A percentile compares a stretch with the other conserved stretches of the same genome.
Evolutionary conservation across 2,329 filamentous ascomycete genomes (phyloP).

Genomic region (Exophiala calicioides): DNA sequence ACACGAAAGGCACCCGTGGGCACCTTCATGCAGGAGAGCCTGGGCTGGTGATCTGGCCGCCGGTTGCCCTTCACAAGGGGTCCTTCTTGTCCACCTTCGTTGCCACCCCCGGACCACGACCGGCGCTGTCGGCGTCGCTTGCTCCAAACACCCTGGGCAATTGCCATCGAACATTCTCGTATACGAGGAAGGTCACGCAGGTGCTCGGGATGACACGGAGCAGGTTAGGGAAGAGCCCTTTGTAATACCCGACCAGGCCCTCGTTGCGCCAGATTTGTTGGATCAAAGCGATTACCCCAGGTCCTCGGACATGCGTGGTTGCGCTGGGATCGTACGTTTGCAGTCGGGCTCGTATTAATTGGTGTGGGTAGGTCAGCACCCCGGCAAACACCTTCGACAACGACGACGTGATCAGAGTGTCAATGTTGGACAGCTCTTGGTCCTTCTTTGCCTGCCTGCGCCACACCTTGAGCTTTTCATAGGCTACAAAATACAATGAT

Average conservation of each 20-base stretch:
- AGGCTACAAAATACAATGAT: slow-evolving; percentile 93
- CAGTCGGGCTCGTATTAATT: slow-evolving; percentile 82
- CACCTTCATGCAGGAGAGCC: slow-evolving; percentile 7
- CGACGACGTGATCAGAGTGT: slow-evolving; percentile 79
- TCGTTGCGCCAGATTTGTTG: slow-evolving; percentile 75
- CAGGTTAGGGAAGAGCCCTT: slow-evolving; percentile 85
- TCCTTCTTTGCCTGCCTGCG: slow-evolving; percentile 33
- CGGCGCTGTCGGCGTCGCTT: slow-evolving; percentile 3
- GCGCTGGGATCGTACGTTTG: slow-evolving; percentile 71
- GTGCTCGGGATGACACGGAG: slow-evolving; percentile 89
- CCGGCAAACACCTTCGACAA: slow-evolving; percentile 84
- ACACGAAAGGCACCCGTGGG: too few relatives aligned
- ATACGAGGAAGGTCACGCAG: slow-evolving; percentile 94
- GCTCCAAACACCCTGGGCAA: slow-evolving; percentile 27
- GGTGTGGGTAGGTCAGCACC: slow-evolving; percentile 90
- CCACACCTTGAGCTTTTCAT: slow-evolving; percentile 67
- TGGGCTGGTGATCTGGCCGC: slow-evolving; percentile 3
- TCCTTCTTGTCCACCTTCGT: slow-evolving; percentile 13
- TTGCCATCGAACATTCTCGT: slow-evolving; percentile 80
- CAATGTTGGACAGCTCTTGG: slow-evolving; percentile 63
- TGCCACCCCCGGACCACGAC: slow-evolving; percentile 4
- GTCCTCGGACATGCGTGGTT: slow-evolving; percentile 12
- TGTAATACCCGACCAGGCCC: slow-evolving; percentile 82
- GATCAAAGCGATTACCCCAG: slow-evolving; percentile 69
- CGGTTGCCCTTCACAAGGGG: slow-evolving; percentile 6